phyloP scores from a whole-genome alignment of 2,329 filamentous ascomycete genomes.

The Phymatotrichopsis omnivora region DNA sequence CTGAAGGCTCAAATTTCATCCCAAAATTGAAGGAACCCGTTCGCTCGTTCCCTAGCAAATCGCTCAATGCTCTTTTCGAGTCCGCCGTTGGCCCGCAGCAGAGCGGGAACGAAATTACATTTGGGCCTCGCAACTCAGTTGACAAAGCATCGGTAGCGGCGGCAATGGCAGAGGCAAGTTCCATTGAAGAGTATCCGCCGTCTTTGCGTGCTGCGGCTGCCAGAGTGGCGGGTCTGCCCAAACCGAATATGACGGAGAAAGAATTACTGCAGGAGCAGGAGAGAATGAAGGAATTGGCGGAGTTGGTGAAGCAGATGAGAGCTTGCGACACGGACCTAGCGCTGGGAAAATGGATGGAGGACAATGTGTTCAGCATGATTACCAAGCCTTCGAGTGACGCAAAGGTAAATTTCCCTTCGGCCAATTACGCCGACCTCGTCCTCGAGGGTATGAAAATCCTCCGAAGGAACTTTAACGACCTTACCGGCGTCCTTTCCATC shows the following conservation, averaged over 20 bases:
- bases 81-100: constrained; percentile 29
- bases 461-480: constrained; percentile 25
- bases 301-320: constrained; percentile 12
- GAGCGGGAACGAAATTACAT: constrained; percentile 24
- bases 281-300: constrained; percentile 6
- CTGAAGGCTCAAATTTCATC: constrained; percentile 8
- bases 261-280: constrained; percentile 8
- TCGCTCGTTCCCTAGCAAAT: constrained; percentile 9
- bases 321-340: constrained; percentile 26
- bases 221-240: constrained; percentile 23
- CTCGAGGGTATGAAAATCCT: constrained; percentile 25
- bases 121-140: constrained; percentile 22
- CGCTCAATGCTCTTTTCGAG: constrained; percentile 28
- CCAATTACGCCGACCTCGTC: constrained; percentile 28
- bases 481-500: constrained; percentile 24
- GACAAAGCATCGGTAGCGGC: constrained; percentile 15
- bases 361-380: constrained; percentile 25
- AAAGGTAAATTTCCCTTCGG: constrained; percentile 6
- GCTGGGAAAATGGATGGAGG: constrained; percentile 25
- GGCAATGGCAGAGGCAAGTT: constrained; percentile 24
- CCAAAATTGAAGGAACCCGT: background rate
- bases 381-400: background rate
- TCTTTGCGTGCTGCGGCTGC: constrained; percentile 28
- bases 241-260: constrained; percentile 7
- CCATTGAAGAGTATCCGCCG: constrained; percentile 26